Conservation (phyloP, 306 rosid species). For the Herpetospermum pedunculosum region DNA sequence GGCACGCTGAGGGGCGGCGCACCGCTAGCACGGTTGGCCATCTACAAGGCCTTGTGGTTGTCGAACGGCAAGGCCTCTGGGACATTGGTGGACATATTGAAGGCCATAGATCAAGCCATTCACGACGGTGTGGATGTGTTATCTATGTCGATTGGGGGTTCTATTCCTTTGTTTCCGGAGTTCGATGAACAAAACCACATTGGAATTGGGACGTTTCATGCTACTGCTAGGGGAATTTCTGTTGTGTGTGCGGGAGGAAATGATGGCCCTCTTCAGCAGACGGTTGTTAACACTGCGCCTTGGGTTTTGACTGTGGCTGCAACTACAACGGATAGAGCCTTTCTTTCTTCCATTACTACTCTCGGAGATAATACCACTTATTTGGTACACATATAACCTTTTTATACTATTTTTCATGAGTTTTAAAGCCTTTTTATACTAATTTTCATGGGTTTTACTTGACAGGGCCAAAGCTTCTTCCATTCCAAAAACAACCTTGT, state of each 20-base stretch:
- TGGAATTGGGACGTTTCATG: constrained; percentile 68
- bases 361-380: constrained; percentile 51
- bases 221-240: constrained; percentile 41
- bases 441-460: background rate
- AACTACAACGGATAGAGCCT: constrained; percentile 56
- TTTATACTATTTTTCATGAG: too few relatives aligned
- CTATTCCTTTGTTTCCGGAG: constrained; percentile 47
- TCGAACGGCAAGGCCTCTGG: constrained; percentile 24
- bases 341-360: constrained; percentile 38
- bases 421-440: too few relatives aligned
- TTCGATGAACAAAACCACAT: constrained; percentile 44
- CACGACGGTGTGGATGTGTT: constrained; percentile 67
- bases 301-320: constrained; percentile 84
- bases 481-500: background rate
- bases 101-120: constrained; percentile 75
- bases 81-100: constrained; percentile 47
- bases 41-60: constrained; percentile 82
- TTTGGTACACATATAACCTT: too few relatives aligned
- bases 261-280: constrained; percentile 50
- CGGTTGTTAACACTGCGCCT: constrained; percentile 60
- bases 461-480: background rate
- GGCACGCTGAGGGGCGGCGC: constrained; percentile 87
- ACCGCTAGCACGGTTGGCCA: constrained; percentile 65
- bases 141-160: constrained; percentile 29
- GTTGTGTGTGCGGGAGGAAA: constrained; percentile 72